Evolutionary conservation across 2,329 filamentous ascomycete genomes (phyloP).

Genomic region (Coniella vitis): DNA sequence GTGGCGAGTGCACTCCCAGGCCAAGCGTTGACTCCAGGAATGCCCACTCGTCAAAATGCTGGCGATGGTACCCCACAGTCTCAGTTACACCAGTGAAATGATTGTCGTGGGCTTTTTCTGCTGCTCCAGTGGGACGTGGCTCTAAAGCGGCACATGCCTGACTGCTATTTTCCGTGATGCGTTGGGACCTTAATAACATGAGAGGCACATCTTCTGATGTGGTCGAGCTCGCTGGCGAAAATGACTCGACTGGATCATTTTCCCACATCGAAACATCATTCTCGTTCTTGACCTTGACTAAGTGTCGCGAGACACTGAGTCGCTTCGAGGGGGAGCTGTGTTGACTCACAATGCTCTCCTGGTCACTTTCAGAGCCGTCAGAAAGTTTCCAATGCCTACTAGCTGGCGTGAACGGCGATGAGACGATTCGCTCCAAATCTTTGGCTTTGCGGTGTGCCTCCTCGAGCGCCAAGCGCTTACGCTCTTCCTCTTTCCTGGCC

Average conservation of each 20-base stretch:
- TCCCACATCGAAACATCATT: constrained; percentile 1
- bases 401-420: constrained; percentile 6
- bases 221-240: too few relatives aligned
- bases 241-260: not conserved
- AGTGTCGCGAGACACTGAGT: not conserved
- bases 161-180: too few relatives aligned
- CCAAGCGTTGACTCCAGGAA: constrained; percentile 5
- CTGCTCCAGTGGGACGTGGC: not conserved
- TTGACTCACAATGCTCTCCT: not conserved
- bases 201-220: too few relatives aligned
- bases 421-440: constrained; percentile 9
- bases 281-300: constrained; percentile 4
- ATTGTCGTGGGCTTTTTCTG: not conserved
- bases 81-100: not conserved
- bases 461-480: constrained; percentile 8
- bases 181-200: too few relatives aligned
- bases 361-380: not conserved
- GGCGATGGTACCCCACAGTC: not conserved
- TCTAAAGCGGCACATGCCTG: not conserved
- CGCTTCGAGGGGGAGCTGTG: not conserved
- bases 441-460: constrained; percentile 8
- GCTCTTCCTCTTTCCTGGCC: not conserved
- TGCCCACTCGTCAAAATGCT: constrained; percentile 3
- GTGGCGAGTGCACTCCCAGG: not conserved
- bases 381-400: not conserved